Conservation (phyloP, 164 flowering plant species). For the Berberis thunbergii region DNA sequence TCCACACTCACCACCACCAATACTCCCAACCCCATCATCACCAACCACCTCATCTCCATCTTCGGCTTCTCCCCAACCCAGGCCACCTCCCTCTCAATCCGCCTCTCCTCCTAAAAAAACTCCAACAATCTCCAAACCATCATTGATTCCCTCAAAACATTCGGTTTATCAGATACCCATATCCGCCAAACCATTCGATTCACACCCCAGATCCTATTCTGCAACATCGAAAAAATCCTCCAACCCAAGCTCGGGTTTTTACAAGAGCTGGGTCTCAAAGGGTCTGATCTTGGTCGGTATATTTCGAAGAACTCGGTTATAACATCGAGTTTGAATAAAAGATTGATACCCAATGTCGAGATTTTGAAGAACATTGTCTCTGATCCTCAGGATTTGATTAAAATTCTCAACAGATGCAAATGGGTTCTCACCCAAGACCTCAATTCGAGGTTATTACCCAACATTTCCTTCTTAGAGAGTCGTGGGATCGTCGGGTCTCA, state of each 20-base stretch:
- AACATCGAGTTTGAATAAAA: constrained; percentile 18
- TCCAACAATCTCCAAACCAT: constrained; percentile 18
- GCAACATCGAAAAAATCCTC: constrained; percentile 18
- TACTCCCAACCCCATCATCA: constrained; percentile 3
- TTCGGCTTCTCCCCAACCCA: constrained; percentile 14
- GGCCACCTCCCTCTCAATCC: constrained; percentile 9
- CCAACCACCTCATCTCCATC: constrained; percentile 17
- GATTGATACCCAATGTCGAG: constrained; percentile 25
- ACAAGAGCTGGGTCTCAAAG: constrained; percentile 25
- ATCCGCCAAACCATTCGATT: constrained; percentile 9
- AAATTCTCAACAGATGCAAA: constrained; percentile 18
- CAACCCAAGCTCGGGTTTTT: constrained; percentile 28
- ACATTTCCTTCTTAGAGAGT: constrained; percentile 22
- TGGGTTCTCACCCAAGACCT: constrained; percentile 14
- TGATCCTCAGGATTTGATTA: constrained; percentile 11
- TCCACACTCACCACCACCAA: constrained; percentile 4
- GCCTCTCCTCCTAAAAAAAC: constrained; percentile 2
- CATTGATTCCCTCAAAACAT: constrained; percentile 6
- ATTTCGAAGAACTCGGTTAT: constrained; percentile 26
- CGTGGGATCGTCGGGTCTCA: constrained; percentile 41
- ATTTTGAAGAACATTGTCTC: constrained; percentile 21
- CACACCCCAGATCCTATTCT: constrained; percentile 21
- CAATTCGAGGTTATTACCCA: constrained; percentile 15
- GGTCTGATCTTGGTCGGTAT: constrained; percentile 22
- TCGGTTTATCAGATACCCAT: constrained; percentile 26